These are phyloP conservation scores for Nakazawaea populi DNA, from an alignment of 805 yeast genomes.

Conservation along the genomic window DNA sequence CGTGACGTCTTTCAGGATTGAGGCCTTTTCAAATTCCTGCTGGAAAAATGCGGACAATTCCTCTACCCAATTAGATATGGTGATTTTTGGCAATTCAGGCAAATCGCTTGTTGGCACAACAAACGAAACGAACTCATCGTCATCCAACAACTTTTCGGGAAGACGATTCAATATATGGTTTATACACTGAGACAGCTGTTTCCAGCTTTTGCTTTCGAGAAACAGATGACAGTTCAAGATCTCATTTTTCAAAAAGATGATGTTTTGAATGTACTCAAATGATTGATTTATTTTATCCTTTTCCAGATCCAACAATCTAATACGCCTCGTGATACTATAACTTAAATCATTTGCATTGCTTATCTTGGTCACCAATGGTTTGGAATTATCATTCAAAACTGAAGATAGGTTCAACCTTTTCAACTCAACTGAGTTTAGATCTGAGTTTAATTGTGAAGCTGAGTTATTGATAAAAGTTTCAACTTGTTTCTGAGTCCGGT, in stretches of 20 bases:
- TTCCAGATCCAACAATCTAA: slow-evolving; percentile 66
- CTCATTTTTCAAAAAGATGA: slow-evolving; percentile 59
- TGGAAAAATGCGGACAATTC: slow-evolving; percentile 53
- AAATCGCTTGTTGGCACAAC: slow-evolving; percentile 84
- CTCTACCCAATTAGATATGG: slow-evolving; percentile 53
- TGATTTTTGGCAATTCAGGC: slow-evolving; percentile 66
- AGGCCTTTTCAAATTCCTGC: slow-evolving; percentile 64
- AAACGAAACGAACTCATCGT: slow-evolving; percentile 62
- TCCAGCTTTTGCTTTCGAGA: slow-evolving; percentile 65
- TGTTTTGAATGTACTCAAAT: slow-evolving; percentile 56
- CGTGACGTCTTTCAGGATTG: slow-evolving; percentile 57
- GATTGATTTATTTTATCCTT: slow-evolving; percentile 58
- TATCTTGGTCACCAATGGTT: slow-evolving; percentile 46
- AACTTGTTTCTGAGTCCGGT: neutral
- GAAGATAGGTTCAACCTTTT: slow-evolving; percentile 6
- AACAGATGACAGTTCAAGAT: slow-evolving; percentile 64
- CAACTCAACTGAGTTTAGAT: slow-evolving; percentile 3
- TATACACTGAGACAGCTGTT: slow-evolving; percentile 70
- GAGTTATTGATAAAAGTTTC: neutral
- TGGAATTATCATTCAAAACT: slow-evolving; percentile 31
- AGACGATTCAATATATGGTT: slow-evolving; percentile 40
- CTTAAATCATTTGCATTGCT: slow-evolving; percentile 63
- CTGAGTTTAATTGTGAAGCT: neutral
- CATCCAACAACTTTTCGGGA: slow-evolving; percentile 47
- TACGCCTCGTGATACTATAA: slow-evolving; percentile 58